These are phyloP conservation scores for Calonectria pteridis DNA, from an alignment of 2,329 filamentous ascomycete species.

Conservation along the genomic window DNA sequence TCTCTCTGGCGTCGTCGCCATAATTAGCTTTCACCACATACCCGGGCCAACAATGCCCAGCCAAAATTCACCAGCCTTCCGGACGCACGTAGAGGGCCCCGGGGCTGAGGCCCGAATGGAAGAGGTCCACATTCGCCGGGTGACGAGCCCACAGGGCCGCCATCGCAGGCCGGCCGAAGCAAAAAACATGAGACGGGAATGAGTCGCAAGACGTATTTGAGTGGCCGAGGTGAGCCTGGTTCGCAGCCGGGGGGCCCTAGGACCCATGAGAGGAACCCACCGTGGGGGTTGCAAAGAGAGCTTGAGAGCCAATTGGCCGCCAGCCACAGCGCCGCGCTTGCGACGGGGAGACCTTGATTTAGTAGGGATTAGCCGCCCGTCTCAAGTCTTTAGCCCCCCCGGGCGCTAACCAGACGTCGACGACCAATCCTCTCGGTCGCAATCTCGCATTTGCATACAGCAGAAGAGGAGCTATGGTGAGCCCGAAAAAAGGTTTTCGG, in stretches of 20 bases:
- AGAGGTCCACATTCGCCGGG: slow-evolving; percentile 4
- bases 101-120: slow-evolving; percentile 7
- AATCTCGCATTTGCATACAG: slow-evolving; percentile 15
- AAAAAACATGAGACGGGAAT: slow-evolving; percentile 18
- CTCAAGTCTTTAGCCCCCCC: slow-evolving; percentile 12
- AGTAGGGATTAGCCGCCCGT: slow-evolving; percentile 36
- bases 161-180: slow-evolving; percentile 30
- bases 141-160: slow-evolving; percentile 31
- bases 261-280: slow-evolving; percentile 6
- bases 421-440: slow-evolving; percentile 32
- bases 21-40: neutral
- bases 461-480: neutral
- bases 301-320: slow-evolving; percentile 38
- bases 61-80: neutral
- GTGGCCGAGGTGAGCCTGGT: slow-evolving; percentile 3
- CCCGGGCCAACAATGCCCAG: neutral
- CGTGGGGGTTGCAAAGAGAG: slow-evolving; percentile 4
- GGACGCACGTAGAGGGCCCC: neutral
- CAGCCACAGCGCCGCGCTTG: slow-evolving; percentile 37
- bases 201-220: slow-evolving; percentile 8
- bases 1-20: neutral
- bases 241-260: slow-evolving; percentile 10
- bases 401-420: slow-evolving; percentile 34
- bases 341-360: slow-evolving; percentile 29
- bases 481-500: neutral